phyloP scores from a whole-genome alignment of 1,284 basidiomycete genomes.

The Leccinum pachyderme region DNA sequence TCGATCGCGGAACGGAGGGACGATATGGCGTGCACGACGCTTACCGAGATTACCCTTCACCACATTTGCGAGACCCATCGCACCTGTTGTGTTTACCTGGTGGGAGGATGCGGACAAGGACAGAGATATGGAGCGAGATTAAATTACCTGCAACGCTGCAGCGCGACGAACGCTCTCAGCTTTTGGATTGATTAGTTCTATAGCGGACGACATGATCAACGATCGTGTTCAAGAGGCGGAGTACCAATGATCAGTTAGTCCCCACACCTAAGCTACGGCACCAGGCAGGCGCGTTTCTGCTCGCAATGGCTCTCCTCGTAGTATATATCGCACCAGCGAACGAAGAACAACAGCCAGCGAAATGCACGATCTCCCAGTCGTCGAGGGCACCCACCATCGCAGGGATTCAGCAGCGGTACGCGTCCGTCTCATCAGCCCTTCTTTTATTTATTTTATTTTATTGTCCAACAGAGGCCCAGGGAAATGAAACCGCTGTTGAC shows the following conservation, averaged over 20 bases:
- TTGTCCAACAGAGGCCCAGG: conserved; percentile 22
- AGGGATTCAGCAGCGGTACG: conserved; percentile 23
- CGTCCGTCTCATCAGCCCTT: conserved; percentile 16
- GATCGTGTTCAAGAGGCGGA: conserved; percentile 29
- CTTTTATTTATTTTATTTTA: conserved; percentile 2
- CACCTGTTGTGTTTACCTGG: conserved; percentile 87
- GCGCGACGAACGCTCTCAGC: conserved; percentile 93
- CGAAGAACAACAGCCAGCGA: background rate
- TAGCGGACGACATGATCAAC: conserved; percentile 69
- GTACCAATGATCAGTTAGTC: conserved; percentile 30
- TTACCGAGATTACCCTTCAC: conserved; percentile 95
- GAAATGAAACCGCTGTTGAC: conserved; percentile 24
- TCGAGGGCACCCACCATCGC: conserved; percentile 16
- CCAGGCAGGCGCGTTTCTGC: conserved; percentile 36
- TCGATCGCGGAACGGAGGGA: conserved; percentile 18
- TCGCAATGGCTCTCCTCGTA: conserved; percentile 20
- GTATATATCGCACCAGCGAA: conserved; percentile 31
- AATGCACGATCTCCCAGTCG: conserved; percentile 13
- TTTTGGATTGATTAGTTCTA: conserved; percentile 93
- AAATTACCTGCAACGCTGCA: conserved; percentile 86
- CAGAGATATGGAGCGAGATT: conserved; percentile 17
- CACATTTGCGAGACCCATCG: conserved; percentile 96
- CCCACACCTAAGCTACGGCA: conserved; percentile 32
- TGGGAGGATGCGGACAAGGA: conserved; percentile 21
- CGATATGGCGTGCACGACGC: conserved; percentile 26